Evolutionary conservation across 176 grass and related monocot genomes (phyloP), one percentile per base, ranked within the genome.

Genomic region (Phragmites australis): DNA sequence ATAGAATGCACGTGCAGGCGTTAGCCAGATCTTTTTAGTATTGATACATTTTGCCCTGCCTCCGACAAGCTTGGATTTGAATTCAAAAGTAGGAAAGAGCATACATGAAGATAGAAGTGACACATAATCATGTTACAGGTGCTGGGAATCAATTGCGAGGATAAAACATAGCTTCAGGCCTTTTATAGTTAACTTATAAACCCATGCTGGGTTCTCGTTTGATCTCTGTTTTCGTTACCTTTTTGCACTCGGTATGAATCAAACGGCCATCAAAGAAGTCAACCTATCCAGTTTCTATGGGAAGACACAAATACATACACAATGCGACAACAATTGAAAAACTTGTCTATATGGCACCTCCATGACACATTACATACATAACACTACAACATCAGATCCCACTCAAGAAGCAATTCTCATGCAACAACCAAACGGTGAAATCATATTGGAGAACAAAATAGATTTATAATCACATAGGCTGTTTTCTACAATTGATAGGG

Each of bases 391-490:
- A 55, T 37, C 37, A 54, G 65, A 70, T 34, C 65, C 27, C 19
- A 63, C 62, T 75, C 14, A 44, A 68, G 77, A 61, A 61, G 34
- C 82, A 77, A 85, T 22, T 53, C 82, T 70, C 22, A 22, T 48
- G 29, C 71, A 66, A 19, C 29, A 86, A 66, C 61, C 77, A 49
- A 21, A 82, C 6, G 16, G 25, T 22, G 18, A 82, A 57, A 68
- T 19, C 56, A 68, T 75, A 76, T 40, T 29, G n/a, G 21, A 72
- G 23, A 75, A 43, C 13, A 63, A 88, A 75, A 51, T 19, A 66
- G 63, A 72, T 86, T 72, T 78, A 89, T 83, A 82, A 54, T 66
- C 51, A 11, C n/a, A 59, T n/a, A 4, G 19, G 69, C 52, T 75
- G 53, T 69, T 87, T 70, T 70, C 85, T 82, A 76, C 63, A 58